A percentile compares a stretch with the other conserved stretches of the same genome.
Conservation (phyloP, 805 yeast genomes). For the Starmerella gropengiesseri region DNA sequence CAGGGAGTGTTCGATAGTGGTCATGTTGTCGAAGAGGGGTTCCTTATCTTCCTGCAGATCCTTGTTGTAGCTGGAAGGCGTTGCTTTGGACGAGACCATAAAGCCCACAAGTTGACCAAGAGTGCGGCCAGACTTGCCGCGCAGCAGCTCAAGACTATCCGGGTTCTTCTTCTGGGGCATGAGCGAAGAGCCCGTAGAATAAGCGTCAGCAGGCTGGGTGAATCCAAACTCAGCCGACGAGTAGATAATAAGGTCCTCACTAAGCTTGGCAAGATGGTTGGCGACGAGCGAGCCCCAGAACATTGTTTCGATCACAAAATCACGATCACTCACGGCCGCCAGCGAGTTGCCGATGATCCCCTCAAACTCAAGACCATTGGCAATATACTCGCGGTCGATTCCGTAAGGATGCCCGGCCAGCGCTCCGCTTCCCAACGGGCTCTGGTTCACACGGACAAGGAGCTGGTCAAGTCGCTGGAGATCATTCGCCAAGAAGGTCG, state of each 20-base stretch:
- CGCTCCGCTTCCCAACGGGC: slow-evolving; percentile 96
- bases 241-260: slow-evolving; percentile 90
- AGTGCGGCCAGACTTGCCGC: slow-evolving; percentile 96
- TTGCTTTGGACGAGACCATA: slow-evolving; percentile 91
- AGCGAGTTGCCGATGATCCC: slow-evolving; percentile 90
- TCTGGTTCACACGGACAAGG: slow-evolving; percentile 67
- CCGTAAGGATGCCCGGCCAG: slow-evolving; percentile 99
- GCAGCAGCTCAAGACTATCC: slow-evolving; percentile 82
- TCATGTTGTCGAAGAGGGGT: slow-evolving; percentile 85
- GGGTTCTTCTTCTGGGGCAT: slow-evolving; percentile 99
- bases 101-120: slow-evolving; percentile 93
- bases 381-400: slow-evolving; percentile 87
- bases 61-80: slow-evolving; percentile 95
- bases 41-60: slow-evolving; percentile 99
- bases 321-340: slow-evolving; percentile 96
- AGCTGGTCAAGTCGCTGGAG: slow-evolving; percentile 74
- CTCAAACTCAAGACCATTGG: slow-evolving; percentile 64
- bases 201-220: slow-evolving; percentile 87
- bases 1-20: slow-evolving; percentile 87
- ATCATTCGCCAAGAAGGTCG: slow-evolving; percentile 88
- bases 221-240: slow-evolving; percentile 98
- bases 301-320: slow-evolving; percentile 87
- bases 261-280: slow-evolving; percentile 89
- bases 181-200: slow-evolving; percentile 93
- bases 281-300: slow-evolving; percentile 92